Evolutionary conservation across 2,329 filamentous ascomycete genomes (phyloP), one percentile per base, ranked within the genome.

Genomic region (Aspergillus quadrilineatus): DNA sequence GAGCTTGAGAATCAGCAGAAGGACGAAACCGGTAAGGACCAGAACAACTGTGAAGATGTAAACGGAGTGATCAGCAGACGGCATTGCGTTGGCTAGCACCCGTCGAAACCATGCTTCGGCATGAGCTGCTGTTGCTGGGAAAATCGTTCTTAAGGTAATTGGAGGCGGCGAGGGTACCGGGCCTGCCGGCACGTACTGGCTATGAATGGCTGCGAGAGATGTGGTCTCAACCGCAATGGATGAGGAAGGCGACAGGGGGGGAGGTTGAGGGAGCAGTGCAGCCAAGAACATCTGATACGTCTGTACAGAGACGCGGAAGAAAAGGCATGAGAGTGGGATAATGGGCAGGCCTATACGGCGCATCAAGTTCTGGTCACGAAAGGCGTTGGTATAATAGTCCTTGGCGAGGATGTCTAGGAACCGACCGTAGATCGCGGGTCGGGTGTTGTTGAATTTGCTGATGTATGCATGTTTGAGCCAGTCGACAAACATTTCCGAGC

Each of bases 251-350:
- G 90, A 89, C 7, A 49, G 72, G 3, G 71, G 68, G 0, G 90
- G 80, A 0, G 90, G 89, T 6, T 89, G 83, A 0, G 91, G 89
- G 34, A 97, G 81, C 66, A 96, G 88, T 0, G 90, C 92, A 3
- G 92, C 90, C 12, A 97, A 83, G 69, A 97, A 96, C 93, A 97
- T 97, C 75, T 97, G 89, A 74, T 97, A 99, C 6, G 93, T 97
- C 72, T 99, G 94, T 43, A 97, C 83, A 1, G 90, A 92, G 46
- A 95, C 91, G 43, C 95, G 87, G 72, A 99, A 94, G 74, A 99
- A 97, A 47, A 99, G 75, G 65, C 92, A 97, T 1, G 92, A 93
- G 0, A 99, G 81, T 0, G 94, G 94, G 46, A 99, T 89, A 30
- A 97, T 88, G 0, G 94, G 94, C 0, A 99, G 80, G 0, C 94